Conservation (phyloP, 1,284 basidiomycete species). For the Uromyces viciae-fabae region DNA sequence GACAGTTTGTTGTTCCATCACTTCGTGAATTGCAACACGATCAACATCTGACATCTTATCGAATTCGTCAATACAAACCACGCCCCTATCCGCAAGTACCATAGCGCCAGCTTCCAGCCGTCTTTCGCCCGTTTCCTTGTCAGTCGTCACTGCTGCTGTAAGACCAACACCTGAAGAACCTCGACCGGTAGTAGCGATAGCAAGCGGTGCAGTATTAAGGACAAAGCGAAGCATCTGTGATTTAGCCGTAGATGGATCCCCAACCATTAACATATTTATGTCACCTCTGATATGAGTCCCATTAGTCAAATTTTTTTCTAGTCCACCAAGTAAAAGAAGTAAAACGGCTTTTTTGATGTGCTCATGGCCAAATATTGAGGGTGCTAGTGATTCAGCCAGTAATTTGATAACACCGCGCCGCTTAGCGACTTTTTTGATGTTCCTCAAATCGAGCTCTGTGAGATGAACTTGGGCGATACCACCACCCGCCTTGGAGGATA, state of each 20-base stretch:
- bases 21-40: constrained; percentile 99
- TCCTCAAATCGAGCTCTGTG: constrained; percentile 90
- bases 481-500: constrained; percentile 92
- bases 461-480: constrained; percentile 89
- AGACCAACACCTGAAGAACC: constrained; percentile 97
- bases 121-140: constrained; percentile 90
- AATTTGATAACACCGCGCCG: constrained; percentile 75
- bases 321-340: constrained; percentile 86
- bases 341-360: constrained; percentile 93
- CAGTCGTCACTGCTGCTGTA: constrained; percentile 97
- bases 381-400: constrained; percentile 89
- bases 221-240: constrained; percentile 95
- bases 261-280: constrained; percentile 99
- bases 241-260: constrained; percentile 97
- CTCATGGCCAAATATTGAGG: constrained; percentile 94
- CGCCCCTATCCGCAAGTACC: constrained; percentile 98
- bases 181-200: constrained; percentile 95
- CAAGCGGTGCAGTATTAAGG: constrained; percentile 88
- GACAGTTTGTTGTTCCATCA: constrained; percentile 96
- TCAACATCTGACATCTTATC: constrained; percentile 99
- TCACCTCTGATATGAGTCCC: constrained; percentile 99
- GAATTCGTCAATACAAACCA: constrained; percentile 99
- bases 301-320: constrained; percentile 95
- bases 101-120: constrained; percentile 96
- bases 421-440: constrained; percentile 91